Conservation (phyloP, 1,284 basidiomycete genomes). For the Abortiporus biennis region DNA sequence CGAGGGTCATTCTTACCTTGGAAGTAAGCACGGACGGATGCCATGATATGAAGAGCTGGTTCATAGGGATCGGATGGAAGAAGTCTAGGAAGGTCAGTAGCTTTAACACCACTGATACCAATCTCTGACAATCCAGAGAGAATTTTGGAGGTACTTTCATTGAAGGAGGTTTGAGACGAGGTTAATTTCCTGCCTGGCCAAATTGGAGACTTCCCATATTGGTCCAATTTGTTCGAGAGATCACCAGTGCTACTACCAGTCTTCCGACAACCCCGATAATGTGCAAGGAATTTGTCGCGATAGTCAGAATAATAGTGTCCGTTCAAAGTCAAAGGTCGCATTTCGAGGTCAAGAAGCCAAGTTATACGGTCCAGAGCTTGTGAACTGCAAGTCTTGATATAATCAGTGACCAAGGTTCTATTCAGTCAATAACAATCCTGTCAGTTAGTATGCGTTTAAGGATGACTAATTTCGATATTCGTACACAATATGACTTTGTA, state of each 20-base stretch:
- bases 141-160: constrained; percentile 26
- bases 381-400: constrained; percentile 13
- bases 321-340: constrained; percentile 51
- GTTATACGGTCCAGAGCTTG: constrained; percentile 13
- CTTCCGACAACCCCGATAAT: constrained; percentile 39
- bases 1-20: constrained; percentile 45
- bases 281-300: constrained; percentile 45
- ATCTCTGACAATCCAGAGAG: constrained; percentile 37
- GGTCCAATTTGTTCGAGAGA: constrained; percentile 19
- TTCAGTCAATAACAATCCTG: neutral
- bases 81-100: constrained; percentile 45
- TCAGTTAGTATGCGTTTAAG: neutral
- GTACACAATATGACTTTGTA: constrained; percentile 47
- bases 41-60: constrained; percentile 57
- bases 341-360: constrained; percentile 51
- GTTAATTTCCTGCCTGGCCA: no score
- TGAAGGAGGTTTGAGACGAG: constrained; percentile 3
- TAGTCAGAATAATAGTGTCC: constrained; percentile 53
- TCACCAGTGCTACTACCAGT: constrained; percentile 23
- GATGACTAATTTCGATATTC: constrained; percentile 20
- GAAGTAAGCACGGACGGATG: constrained; percentile 66
- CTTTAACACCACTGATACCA: constrained; percentile 35
- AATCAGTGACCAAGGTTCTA: constrained; percentile 37
- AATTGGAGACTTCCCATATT: neutral
- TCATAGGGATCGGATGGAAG: constrained; percentile 48